phyloP scores from a whole-genome alignment of 768 basidiomycete genomes.

The Fomitopsis serialis region DNA sequence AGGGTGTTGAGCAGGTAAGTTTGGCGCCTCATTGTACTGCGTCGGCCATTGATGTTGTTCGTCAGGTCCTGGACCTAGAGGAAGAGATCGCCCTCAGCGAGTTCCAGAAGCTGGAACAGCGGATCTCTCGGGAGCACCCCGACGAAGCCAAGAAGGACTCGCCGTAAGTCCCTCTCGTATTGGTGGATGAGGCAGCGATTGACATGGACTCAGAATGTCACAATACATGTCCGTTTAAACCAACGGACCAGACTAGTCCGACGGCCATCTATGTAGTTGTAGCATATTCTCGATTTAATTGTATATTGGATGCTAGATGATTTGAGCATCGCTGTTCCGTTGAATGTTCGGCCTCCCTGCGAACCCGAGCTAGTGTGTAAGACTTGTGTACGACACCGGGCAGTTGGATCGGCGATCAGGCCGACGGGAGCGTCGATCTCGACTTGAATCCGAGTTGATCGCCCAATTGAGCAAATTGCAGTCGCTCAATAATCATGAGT shows the following conservation, averaged over 20 bases:
- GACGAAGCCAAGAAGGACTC: constrained; percentile 32
- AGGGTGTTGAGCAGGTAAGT: constrained; percentile 79
- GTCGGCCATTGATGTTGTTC: neutral
- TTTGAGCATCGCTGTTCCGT: no score
- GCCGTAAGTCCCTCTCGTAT: constrained; percentile 33
- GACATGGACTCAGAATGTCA: constrained; percentile 52
- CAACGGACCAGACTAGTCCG: neutral
- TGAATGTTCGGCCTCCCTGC: no score
- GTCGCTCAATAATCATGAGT: no score
- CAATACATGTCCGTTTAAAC: constrained; percentile 74
- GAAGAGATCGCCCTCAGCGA: constrained; percentile 83
- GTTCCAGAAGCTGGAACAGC: constrained; percentile 77
- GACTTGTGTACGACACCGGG: no score
- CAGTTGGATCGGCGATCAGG: no score
- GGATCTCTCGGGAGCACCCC: constrained; percentile 40
- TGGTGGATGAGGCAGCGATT: neutral
- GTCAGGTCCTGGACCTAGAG: constrained; percentile 83
- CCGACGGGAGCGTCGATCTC: no score
- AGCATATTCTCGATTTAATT: no score
- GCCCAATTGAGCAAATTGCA: no score
- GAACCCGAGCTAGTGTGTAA: no score
- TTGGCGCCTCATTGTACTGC: constrained; percentile 11
- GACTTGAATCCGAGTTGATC: no score
- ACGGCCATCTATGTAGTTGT: no score
- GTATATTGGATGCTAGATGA: no score